phyloP scores from a whole-genome alignment of 257 asterid genomes.

The Solanum acaule region DNA sequence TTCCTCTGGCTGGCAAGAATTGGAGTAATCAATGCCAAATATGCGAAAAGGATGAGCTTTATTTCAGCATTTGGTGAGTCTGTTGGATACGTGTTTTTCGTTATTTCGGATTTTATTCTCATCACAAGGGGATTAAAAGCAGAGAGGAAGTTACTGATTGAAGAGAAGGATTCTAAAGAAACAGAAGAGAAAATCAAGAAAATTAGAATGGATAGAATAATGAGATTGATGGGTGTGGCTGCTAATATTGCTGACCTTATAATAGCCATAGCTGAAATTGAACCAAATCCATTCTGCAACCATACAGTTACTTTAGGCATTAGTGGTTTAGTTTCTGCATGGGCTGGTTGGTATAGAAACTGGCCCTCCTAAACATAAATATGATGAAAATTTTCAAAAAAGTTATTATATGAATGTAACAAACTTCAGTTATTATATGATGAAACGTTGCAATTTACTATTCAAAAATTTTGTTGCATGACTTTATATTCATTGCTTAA shows the following conservation, averaged over 20 bases:
- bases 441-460: not conserved
- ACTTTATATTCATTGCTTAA: not conserved
- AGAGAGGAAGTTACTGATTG: constrained; percentile 28
- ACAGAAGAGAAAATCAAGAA: constrained; percentile 18
- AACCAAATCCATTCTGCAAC: constrained; percentile 85
- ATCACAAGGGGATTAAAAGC: constrained; percentile 50
- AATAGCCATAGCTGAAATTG: constrained; percentile 77
- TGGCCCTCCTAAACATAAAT: constrained; percentile 51
- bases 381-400: not conserved
- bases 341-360: constrained; percentile 99
- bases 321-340: constrained; percentile 91
- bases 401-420: not conserved
- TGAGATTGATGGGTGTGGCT: constrained; percentile 85
- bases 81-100: constrained; percentile 63
- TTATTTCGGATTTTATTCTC: constrained; percentile 48
- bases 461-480: not conserved
- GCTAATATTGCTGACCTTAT: constrained; percentile 83
- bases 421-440: not conserved
- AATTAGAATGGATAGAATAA: constrained; percentile 65
- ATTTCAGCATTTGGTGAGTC: constrained; percentile 92
- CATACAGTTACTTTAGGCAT: constrained; percentile 78
- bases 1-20: constrained; percentile 75
- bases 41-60: constrained; percentile 67
- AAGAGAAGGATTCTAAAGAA: constrained; percentile 9
- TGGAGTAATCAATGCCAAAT: constrained; percentile 49